Percentiles rank a stretch among this genome's conserved stretches.
Evolutionary conservation across 192 early-diverging fungal genomes (phyloP).

Genomic region (Podila clonocystis): DNA sequence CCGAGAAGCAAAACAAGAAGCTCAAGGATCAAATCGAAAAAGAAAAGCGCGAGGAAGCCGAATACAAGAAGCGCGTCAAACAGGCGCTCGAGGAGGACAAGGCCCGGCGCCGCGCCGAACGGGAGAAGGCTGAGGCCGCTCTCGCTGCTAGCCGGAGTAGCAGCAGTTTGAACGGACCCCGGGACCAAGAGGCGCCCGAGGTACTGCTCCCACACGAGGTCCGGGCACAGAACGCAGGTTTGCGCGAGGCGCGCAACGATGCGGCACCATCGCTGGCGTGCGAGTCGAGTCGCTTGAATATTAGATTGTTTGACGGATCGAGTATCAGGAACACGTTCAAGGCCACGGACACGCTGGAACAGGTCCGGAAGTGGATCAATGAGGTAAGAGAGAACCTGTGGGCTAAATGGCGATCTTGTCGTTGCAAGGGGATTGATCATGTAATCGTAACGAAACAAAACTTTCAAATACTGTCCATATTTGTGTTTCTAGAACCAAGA

Average conservation of each 20-base stretch:
- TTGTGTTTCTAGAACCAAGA: slow-evolving; percentile 29
- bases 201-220: slow-evolving; percentile 8
- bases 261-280: slow-evolving; percentile 31
- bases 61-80: slow-evolving; percentile 40
- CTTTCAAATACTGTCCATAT: no score
- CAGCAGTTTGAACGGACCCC: neutral
- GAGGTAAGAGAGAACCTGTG: slow-evolving; percentile 12
- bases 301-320: slow-evolving; percentile 44
- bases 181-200: neutral
- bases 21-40: slow-evolving; percentile 44
- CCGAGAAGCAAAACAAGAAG: slow-evolving; percentile 39
- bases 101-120: slow-evolving; percentile 29
- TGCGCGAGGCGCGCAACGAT: slow-evolving; percentile 28
- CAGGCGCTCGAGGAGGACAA: slow-evolving; percentile 40
- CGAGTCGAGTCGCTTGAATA: slow-evolving; percentile 39
- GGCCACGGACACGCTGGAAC: slow-evolving; percentile 40
- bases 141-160: neutral
- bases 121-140: slow-evolving; percentile 22
- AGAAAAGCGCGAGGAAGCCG: slow-evolving; percentile 45
- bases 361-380: slow-evolving; percentile 40
- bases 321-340: slow-evolving; percentile 48
- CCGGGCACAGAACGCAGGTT: slow-evolving; percentile 25
- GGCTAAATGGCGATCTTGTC: no score
- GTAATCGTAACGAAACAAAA: no score
- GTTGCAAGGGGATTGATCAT: no score